Conservation (phyloP, 1,284 basidiomycete genomes). For the Ceratobasidium sp. region DNA sequence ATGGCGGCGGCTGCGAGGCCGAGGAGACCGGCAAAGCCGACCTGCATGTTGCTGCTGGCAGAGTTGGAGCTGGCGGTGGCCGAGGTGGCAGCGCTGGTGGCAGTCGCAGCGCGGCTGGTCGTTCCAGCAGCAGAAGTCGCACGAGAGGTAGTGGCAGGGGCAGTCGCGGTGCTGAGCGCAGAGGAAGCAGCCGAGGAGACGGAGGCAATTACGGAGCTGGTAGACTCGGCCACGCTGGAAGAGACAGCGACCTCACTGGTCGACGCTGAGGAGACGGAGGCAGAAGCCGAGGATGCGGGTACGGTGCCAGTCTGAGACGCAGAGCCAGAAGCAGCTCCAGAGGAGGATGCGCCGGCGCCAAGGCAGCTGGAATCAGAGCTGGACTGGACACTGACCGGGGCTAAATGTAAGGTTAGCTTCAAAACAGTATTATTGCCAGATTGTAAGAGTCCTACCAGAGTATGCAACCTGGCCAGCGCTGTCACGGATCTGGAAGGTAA, state of each 20-base stretch:
- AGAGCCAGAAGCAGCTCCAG: constrained; percentile 3
- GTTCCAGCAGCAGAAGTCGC: neutral
- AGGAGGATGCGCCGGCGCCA: neutral
- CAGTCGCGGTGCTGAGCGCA: neutral
- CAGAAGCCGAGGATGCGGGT: neutral
- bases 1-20: constrained; percentile 37
- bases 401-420: neutral
- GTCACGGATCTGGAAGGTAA: constrained; percentile 32
- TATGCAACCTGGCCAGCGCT: constrained; percentile 13
- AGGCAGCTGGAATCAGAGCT: constrained; percentile 38
- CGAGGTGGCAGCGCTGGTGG: constrained; percentile 26
- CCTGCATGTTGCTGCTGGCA: constrained; percentile 33
- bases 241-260: too few species aligned
- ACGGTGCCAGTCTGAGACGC: neutral
- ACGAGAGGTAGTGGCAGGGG: neutral
- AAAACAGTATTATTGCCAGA: neutral
- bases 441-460: constrained; percentile 20
- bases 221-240: constrained; percentile 7
- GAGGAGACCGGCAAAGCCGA: constrained; percentile 36
- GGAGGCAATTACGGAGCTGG: constrained; percentile 5
- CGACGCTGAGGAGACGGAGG: neutral
- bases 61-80: constrained; percentile 5
- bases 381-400: constrained; percentile 14
- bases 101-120: constrained; percentile 5
- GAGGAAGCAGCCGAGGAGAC: neutral